Evolutionary conservation across 2,329 filamentous ascomycete genomes (phyloP), one percentile per base, ranked within the genome.

Genomic region (Beauveria sp.): DNA sequence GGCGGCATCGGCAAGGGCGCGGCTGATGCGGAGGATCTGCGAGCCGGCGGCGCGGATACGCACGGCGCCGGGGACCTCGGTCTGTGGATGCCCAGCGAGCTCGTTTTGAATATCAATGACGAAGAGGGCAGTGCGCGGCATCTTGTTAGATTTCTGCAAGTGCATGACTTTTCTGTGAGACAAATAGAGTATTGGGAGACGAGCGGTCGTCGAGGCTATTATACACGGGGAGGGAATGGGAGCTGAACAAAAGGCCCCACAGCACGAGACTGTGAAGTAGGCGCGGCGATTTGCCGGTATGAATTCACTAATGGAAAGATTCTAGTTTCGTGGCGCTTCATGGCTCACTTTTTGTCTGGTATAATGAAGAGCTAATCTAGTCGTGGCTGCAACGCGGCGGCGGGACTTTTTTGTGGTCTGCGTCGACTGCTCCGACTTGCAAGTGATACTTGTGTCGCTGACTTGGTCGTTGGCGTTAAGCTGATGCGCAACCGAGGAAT

Each of bases 71-170:
- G 70, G 68, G 45, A 72, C 67, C 14, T 62, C 52, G 16, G 69
- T 71, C 16, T 61, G 24, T 1, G 67, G 66, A 56, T 70, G 64
- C 0, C 55, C 58, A 9, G 68, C 68, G 40, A 72, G 67, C 38
- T 70, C 69, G 47, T 70, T 68, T 53, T 73, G 71, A 62, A 73
- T 71, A 65, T 73, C 71, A 55, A 73, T 69, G 30, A 73, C 68
- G 58, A 73, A 73, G 42, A 73, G 69, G 16, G 70, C 67, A 26
- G 47, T 55, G 45, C 50, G 20, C 18, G 61, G 42, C 59, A 61
- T 61, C 22, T 22, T 22, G 22, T 22, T 22, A 22, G 5, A 43
- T 16, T 38, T 38, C 34, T 38, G 5, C 14, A 5, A 38, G 5
- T 38, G 34, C 12, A 12, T 38, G 12, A 38, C 2, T 38, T 14